Evolutionary conservation across 306 rosid genomes (phyloP).

Genomic region (Nissolia schottii): DNA sequence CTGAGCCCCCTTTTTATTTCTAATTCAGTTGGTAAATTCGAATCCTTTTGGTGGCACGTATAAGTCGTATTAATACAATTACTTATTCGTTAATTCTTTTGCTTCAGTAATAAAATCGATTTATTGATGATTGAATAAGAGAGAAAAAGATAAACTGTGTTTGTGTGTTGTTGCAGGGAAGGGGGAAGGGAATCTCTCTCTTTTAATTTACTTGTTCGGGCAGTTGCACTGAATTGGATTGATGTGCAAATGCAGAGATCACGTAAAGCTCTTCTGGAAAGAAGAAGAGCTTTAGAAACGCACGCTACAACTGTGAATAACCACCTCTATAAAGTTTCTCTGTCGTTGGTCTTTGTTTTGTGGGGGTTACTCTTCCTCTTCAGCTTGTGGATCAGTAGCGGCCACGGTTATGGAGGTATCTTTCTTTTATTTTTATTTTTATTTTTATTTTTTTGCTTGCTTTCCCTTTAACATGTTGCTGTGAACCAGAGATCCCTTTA

Average conservation of each 20-base stretch:
- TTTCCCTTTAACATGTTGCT: not conserved
- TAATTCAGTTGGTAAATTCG: too few species aligned
- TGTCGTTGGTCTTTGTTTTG: conserved; percentile 58
- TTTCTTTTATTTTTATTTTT: not conserved
- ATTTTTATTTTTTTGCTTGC: not conserved
- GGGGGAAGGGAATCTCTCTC: conserved; percentile 17
- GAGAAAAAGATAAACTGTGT: not conserved
- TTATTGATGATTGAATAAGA: not conserved
- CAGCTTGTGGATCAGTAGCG: conserved; percentile 69
- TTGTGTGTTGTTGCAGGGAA: conserved; percentile 26
- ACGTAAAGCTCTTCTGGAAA: conserved; percentile 62
- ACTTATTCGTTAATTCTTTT: conserved; percentile 3
- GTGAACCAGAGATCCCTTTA: not conserved
- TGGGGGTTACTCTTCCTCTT: conserved; percentile 71
- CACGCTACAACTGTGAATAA: conserved; percentile 24
- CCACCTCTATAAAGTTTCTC: conserved; percentile 51
- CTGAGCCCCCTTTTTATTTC: too few species aligned
- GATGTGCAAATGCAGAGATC: conserved; percentile 85
- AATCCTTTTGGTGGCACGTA: too few species aligned
- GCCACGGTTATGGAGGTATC: conserved; percentile 60
- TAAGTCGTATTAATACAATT: too few species aligned
- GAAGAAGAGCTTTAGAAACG: conserved; percentile 62
- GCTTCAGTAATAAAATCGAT: conserved; percentile 25
- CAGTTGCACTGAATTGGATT: conserved; percentile 27
- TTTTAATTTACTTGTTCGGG: not conserved